Percentiles rank a stretch among this genome's conserved stretches.
These are phyloP conservation scores for Alternaria arborescens DNA, from an alignment of 2,329 filamentous ascomycete species.

Conservation along the genomic window DNA sequence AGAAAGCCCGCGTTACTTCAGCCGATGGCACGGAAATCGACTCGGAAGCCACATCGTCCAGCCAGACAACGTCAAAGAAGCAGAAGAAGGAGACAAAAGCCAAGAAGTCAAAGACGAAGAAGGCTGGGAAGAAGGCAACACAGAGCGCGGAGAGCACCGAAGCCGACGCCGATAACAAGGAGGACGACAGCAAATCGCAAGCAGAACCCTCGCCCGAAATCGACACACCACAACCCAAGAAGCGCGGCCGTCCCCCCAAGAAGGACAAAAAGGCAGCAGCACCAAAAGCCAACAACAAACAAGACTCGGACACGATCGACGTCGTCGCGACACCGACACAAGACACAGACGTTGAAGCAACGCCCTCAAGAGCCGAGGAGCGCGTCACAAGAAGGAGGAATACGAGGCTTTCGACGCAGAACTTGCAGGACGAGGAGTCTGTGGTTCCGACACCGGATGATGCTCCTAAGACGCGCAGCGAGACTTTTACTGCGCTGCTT, in stretches of 20 bases:
- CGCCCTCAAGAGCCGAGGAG: constrained; percentile 15
- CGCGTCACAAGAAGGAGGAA: constrained; percentile 11
- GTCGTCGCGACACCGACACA: not conserved
- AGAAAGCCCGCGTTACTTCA: constrained; percentile 21
- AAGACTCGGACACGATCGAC: not conserved
- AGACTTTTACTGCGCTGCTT: constrained; percentile 36
- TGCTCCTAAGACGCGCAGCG: constrained; percentile 34
- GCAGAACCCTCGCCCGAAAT: not conserved
- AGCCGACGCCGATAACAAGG: not conserved
- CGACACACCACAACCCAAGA: constrained; percentile 8
- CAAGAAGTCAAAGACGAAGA: not conserved
- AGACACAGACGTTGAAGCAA: constrained; percentile 11
- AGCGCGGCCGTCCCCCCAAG: constrained; percentile 14
- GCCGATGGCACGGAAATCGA: constrained; percentile 20
- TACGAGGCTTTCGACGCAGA: constrained; percentile 13
- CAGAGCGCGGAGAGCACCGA: constrained; percentile 1
- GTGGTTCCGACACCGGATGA: constrained; percentile 7
- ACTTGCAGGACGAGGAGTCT: not conserved
- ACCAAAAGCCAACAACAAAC: not conserved
- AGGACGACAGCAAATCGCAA: not conserved
- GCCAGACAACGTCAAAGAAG: not conserved
- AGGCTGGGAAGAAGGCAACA: constrained; percentile 6
- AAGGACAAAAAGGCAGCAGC: constrained; percentile 15
- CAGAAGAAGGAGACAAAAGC: constrained; percentile 2
- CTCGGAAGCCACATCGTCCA: constrained; percentile 9